Percentiles rank a stretch among this genome's conserved stretches.
Evolutionary conservation across 2,329 filamentous ascomycete genomes (phyloP).

Genomic region (Magnaporthiopsis poae): DNA sequence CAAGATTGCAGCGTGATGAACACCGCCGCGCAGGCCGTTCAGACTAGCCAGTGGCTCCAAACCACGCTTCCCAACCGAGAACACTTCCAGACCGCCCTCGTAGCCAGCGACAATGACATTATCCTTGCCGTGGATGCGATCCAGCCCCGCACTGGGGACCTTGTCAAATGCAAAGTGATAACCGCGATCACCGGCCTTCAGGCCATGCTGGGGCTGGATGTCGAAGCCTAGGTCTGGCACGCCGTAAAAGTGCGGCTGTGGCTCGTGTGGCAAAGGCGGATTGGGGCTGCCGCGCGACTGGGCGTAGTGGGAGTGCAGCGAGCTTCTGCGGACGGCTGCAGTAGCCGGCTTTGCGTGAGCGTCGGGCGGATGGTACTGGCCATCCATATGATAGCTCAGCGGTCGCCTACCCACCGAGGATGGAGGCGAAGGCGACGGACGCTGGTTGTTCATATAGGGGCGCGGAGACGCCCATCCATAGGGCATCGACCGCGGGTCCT

Average conservation of each 20-base stretch:
- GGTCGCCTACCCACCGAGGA: slow-evolving; percentile 34
- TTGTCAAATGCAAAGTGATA: slow-evolving; percentile 77
- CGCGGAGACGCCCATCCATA: slow-evolving; percentile 39
- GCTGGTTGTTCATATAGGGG: slow-evolving; percentile 33
- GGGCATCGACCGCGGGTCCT: slow-evolving; percentile 33
- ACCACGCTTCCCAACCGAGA: slow-evolving; percentile 61
- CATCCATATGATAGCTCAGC: slow-evolving; percentile 46
- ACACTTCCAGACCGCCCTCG: slow-evolving; percentile 70
- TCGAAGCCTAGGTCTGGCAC: slow-evolving; percentile 62
- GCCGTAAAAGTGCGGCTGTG: slow-evolving; percentile 68
- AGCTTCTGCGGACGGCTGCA: slow-evolving; percentile 33
- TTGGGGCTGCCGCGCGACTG: slow-evolving; percentile 37
- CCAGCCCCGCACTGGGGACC: slow-evolving; percentile 37
- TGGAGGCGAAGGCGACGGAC: slow-evolving; percentile 32
- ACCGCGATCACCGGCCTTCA: slow-evolving; percentile 57
- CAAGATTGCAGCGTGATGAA: slow-evolving; percentile 73
- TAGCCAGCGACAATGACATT: slow-evolving; percentile 68
- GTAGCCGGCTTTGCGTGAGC: slow-evolving; percentile 28
- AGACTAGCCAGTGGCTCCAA: slow-evolving; percentile 60
- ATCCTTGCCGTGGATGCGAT: slow-evolving; percentile 35
- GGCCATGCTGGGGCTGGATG: slow-evolving; percentile 37
- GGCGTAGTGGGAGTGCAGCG: slow-evolving; percentile 41
- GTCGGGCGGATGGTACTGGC: slow-evolving; percentile 32
- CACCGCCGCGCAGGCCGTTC: slow-evolving; percentile 67
- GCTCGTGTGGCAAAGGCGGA: slow-evolving; percentile 63